phyloP scores from a whole-genome alignment of 1,139 yeast species.

The Taphrina communis region DNA sequence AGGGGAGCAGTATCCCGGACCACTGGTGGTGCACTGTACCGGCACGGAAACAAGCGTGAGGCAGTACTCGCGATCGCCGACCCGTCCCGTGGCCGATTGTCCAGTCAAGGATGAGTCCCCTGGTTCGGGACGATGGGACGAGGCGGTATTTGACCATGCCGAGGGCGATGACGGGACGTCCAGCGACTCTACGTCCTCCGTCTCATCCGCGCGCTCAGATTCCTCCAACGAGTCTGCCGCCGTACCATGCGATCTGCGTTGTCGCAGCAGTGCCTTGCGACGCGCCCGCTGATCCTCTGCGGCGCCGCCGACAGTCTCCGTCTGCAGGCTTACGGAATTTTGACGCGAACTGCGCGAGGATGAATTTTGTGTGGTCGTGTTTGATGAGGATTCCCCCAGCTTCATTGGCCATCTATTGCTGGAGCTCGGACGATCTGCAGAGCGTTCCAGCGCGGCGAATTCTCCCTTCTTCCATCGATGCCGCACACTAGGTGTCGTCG shows the following conservation, averaged over 20 bases:
- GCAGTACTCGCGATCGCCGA: slow-evolving; percentile 13
- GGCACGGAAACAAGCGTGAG: slow-evolving; percentile 16
- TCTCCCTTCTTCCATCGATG: not conserved
- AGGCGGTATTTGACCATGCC: slow-evolving; percentile 13
- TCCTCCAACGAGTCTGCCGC: slow-evolving; percentile 5
- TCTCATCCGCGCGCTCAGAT: slow-evolving; percentile 1
- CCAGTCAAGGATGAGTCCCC: not conserved
- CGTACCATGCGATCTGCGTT: not conserved
- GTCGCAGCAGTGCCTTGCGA: not conserved
- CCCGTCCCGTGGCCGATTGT: slow-evolving; percentile 2
- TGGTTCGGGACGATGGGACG: not conserved
- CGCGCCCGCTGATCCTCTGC: slow-evolving; percentile 1
- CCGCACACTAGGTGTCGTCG: not conserved
- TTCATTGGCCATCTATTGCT: slow-evolving; percentile 1
- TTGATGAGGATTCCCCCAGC: not conserved
- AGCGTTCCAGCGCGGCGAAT: not conserved
- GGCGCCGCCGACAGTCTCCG: not conserved
- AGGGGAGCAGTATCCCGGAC: slow-evolving; percentile 21
- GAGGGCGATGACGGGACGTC: slow-evolving; percentile 15
- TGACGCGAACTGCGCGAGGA: slow-evolving; percentile 8
- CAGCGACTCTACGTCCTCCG: slow-evolving; percentile 7
- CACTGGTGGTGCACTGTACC: slow-evolving; percentile 28
- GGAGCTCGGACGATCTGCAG: not conserved
- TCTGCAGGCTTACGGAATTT: not conserved
- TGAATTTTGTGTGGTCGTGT: not conserved